Evolutionary conservation across 2,329 filamentous ascomycete species (phyloP).

Genomic region (Fusarium sp.): DNA sequence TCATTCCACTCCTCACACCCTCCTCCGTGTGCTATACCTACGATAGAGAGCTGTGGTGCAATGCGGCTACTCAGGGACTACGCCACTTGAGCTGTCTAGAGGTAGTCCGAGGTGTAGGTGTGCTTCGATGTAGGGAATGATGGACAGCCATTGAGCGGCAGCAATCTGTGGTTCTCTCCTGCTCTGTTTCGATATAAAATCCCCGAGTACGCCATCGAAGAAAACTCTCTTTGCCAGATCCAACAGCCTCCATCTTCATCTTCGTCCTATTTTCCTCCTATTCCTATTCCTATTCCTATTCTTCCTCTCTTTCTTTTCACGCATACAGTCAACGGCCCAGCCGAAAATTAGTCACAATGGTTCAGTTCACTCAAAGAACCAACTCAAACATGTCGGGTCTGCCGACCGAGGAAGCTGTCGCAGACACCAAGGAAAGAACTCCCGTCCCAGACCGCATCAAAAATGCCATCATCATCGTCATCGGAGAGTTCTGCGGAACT

Average conservation of each 20-base stretch:
- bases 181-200: slow-evolving; percentile 32
- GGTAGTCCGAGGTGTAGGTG: slow-evolving; percentile 28
- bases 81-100: slow-evolving; percentile 18
- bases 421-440: slow-evolving; percentile 11
- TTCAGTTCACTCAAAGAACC: slow-evolving; percentile 21
- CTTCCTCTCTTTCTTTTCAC: neutral
- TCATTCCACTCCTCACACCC: slow-evolving; percentile 1
- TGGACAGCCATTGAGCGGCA: slow-evolving; percentile 5
- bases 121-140: slow-evolving; percentile 29
- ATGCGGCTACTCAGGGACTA: slow-evolving; percentile 33
- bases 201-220: slow-evolving; percentile 15
- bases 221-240: slow-evolving; percentile 16
- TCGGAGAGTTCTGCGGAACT: slow-evolving; percentile 66
- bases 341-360: slow-evolving; percentile 22
- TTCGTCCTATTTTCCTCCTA: slow-evolving; percentile 1
- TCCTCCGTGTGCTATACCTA: slow-evolving; percentile 1
- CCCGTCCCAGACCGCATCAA: slow-evolving; percentile 30
- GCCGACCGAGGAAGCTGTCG: slow-evolving; percentile 31
- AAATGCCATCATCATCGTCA: slow-evolving; percentile 57
- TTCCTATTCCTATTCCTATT: neutral
- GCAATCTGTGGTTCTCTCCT: slow-evolving; percentile 7
- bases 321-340: neutral
- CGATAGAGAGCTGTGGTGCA: slow-evolving; percentile 6
- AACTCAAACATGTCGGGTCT: slow-evolving; percentile 25
- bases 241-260: slow-evolving; percentile 11